Base-by-base conservation (phyloP, 2,329 filamentous ascomycete species). In the Drechmeria coniospora region DNA sequence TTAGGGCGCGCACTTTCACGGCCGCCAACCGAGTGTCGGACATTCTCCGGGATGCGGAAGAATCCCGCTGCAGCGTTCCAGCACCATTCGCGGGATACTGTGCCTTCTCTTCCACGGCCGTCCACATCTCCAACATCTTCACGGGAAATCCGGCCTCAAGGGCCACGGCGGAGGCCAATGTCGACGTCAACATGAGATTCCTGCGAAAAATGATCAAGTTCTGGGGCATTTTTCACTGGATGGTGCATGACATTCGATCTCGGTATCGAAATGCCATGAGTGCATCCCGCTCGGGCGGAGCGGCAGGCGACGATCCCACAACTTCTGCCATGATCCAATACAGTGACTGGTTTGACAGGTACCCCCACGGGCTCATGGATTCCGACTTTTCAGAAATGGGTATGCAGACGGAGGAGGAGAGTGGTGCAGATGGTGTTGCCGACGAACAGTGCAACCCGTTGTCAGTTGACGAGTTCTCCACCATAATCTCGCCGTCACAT, bases 161-260 rank as follows among this genome's bases (percentile, higher is more conserved):
- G 48, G 66, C 69, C 9, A 68, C 71, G 7, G 83, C 82, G 7
- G 93, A 92, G 54, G 73, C 75, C 37, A 86, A 93, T 43, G 61
- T 94, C 11, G 74, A 79, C 1, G 80, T 76, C 37, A 95, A 93
- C 38, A 79, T 95, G 42, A 81, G 79, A 44, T 95, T 90, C 43
- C 57, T 98, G 24, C 78, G 79, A 30, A 90, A 82, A 53, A 92
- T 95, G 81, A 94, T 93, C 61, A 81, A 81, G 34, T 86, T 90
- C 44, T 98, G 90, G 90, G 90, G 87, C 34, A 92, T 94, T 79
- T 94, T 95, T 47, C 82, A 93, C 48, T 94, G 84, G 57, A 86
- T 95, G 68, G 78, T 83, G 1, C 86, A 95, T 47, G 90, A 87
- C 43, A 65, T 94, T 20, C 84, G 90, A 33, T 79, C 87, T 30